Percentiles rank a stretch among this genome's conserved stretches.
phyloP scores from a whole-genome alignment of 148 eudicot species.

The Bassia scoparia region DNA sequence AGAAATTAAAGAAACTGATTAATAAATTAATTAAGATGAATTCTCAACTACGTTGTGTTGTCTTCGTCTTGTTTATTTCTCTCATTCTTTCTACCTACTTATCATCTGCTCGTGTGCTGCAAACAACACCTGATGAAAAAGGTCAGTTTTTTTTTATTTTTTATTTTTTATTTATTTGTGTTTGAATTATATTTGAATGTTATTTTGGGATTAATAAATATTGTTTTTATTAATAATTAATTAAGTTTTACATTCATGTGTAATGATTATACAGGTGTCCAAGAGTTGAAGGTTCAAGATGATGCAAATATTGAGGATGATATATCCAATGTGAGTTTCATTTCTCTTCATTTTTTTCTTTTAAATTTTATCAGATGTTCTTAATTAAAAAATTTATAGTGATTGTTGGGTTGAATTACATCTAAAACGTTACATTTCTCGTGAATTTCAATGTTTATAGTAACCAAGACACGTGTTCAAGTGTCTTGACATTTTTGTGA shows the following conservation, averaged over 20 bases:
- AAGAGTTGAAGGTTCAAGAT: not conserved
- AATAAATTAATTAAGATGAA: not conserved
- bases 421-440: too few species aligned
- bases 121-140: not conserved
- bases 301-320: constrained; percentile 8
- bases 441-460: too few species aligned
- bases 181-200: too few species aligned
- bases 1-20: not conserved
- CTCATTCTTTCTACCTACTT: not conserved
- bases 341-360: not conserved
- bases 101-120: constrained; percentile 17
- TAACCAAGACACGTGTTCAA: too few species aligned
- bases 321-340: constrained; percentile 19
- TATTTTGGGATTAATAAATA: too few species aligned
- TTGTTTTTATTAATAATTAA: too few species aligned
- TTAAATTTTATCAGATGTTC: too few species aligned
- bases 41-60: too few species aligned
- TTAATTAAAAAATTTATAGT: too few species aligned
- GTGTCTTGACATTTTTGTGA: too few species aligned
- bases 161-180: not conserved
- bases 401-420: too few species aligned
- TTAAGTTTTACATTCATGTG: not conserved
- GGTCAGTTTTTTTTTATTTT: not conserved
- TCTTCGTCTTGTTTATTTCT: not conserved
- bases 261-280: constrained; percentile 4